Conservation (phyloP, 257 asterid species). For the Knoxia roxburghii region DNA sequence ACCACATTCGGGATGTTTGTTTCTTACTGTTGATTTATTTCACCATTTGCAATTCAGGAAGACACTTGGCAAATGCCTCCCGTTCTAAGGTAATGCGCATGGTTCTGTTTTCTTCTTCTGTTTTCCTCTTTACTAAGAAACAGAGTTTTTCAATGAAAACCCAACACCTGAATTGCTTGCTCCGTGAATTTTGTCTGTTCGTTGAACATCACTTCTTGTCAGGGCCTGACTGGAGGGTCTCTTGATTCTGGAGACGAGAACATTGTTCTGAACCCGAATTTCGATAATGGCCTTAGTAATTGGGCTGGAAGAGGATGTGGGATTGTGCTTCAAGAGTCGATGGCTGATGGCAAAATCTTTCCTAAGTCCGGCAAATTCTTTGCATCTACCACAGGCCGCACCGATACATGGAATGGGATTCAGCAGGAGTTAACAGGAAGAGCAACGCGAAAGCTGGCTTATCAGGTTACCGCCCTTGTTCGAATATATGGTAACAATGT, state of each 20-base stretch:
- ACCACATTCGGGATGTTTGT: not conserved
- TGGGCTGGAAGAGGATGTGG: constrained; percentile 95
- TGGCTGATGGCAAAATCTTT: constrained; percentile 61
- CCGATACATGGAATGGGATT: constrained; percentile 75
- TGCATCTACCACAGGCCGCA: constrained; percentile 63
- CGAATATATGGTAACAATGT: constrained; percentile 55
- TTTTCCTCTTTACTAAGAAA: not conserved
- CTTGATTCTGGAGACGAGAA: constrained; percentile 34
- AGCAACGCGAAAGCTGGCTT: constrained; percentile 66
- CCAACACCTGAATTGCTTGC: not conserved
- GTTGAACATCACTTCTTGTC: constrained; percentile 3
- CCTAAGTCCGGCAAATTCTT: constrained; percentile 70
- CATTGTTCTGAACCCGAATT: constrained; percentile 56
- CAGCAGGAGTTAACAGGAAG: constrained; percentile 87
- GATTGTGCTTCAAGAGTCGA: constrained; percentile 45
- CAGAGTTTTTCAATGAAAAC: not conserved
- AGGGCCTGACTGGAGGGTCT: constrained; percentile 30
- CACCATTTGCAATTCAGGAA: not conserved
- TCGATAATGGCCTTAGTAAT: constrained; percentile 59
- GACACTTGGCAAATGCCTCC: not conserved
- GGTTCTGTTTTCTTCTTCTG: not conserved
- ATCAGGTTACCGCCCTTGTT: constrained; percentile 59
- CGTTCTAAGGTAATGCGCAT: not conserved
- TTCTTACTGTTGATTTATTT: not conserved
- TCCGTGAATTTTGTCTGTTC: not conserved